phyloP scores from a whole-genome alignment of 345 rosid genomes.

The Camelina hispida region DNA sequence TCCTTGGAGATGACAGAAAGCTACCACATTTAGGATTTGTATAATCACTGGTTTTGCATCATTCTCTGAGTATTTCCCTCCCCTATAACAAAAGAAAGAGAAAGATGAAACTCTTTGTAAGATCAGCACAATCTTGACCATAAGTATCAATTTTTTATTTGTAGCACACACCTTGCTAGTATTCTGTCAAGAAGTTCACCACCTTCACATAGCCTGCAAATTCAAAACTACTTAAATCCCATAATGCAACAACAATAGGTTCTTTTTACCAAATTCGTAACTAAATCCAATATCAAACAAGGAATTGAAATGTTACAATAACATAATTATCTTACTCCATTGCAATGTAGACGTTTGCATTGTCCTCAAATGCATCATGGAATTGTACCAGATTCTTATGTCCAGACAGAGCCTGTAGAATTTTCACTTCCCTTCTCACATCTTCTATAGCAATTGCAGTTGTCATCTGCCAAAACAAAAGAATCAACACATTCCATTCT shows the following conservation, averaged over 20 bases:
- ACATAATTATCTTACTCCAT: constrained; percentile 77
- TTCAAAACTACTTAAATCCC: constrained; percentile 12
- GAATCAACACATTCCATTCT: constrained; percentile 7
- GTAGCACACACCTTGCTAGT: constrained; percentile 65
- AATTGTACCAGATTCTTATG: constrained; percentile 81
- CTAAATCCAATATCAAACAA: not conserved
- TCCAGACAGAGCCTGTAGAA: constrained; percentile 85
- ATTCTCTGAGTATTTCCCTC: constrained; percentile 90
- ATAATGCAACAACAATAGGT: not conserved
- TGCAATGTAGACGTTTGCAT: constrained; percentile 78
- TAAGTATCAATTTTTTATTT: not conserved
- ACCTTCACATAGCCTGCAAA: constrained; percentile 94
- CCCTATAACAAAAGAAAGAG: constrained; percentile 51
- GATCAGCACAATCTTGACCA: not conserved
- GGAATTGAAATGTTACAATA: not conserved
- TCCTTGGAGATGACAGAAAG: constrained; percentile 96
- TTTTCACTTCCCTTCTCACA: constrained; percentile 96
- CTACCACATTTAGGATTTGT: constrained; percentile 83
- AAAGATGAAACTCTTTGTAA: constrained; percentile 4
- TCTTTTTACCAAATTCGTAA: not conserved
- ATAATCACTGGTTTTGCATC: constrained; percentile 84
- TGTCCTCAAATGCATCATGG: constrained; percentile 91
- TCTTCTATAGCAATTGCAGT: constrained; percentile 95
- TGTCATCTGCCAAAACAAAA: constrained; percentile 68
- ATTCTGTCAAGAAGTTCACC: constrained; percentile 95